Percentiles rank a stretch among this genome's conserved stretches.
These are phyloP conservation scores for Suzukiozyma palmioleophila DNA, from an alignment of 1,139 yeast genomes.

Conservation along the genomic window DNA sequence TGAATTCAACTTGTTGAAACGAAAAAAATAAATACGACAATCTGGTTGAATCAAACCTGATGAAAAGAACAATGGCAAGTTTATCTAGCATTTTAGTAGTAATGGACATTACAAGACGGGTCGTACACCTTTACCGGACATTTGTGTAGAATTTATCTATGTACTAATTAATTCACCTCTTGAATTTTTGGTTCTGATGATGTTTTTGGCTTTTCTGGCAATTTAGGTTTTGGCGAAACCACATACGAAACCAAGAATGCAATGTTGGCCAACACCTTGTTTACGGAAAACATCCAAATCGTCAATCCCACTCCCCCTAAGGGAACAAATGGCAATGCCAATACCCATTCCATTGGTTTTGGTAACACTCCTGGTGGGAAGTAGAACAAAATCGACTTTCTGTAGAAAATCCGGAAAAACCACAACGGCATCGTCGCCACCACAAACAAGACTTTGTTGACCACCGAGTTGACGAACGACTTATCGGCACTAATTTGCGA, in stretches of 20 bases:
- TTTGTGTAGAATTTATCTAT: not conserved
- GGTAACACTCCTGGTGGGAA: conserved; percentile 61
- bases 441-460: conserved; percentile 23
- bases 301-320: conserved; percentile 52
- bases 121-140: no score
- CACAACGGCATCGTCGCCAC: conserved; percentile 44
- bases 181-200: conserved; percentile 7
- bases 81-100: no score
- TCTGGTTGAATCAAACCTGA: no score
- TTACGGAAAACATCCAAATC: conserved; percentile 44
- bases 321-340: conserved; percentile 59
- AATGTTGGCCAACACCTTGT: conserved; percentile 26
- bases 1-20: conserved; percentile 1
- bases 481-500: conserved; percentile 33
- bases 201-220: conserved; percentile 15
- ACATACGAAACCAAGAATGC: conserved; percentile 27
- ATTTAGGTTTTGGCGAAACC: conserved; percentile 18
- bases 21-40: not conserved
- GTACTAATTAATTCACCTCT: conserved; percentile 2
- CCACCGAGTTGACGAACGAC: conserved; percentile 29
- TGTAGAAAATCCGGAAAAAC: conserved; percentile 50
- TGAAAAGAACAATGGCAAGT: no score
- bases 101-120: no score
- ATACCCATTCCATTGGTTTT: conserved; percentile 46
- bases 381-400: conserved; percentile 57